A percentile compares a stretch with the other conserved stretches of the same genome.
phyloP scores from a whole-genome alignment of 2,329 filamentous ascomycete species.

The Trematosphaeria pertusa region DNA sequence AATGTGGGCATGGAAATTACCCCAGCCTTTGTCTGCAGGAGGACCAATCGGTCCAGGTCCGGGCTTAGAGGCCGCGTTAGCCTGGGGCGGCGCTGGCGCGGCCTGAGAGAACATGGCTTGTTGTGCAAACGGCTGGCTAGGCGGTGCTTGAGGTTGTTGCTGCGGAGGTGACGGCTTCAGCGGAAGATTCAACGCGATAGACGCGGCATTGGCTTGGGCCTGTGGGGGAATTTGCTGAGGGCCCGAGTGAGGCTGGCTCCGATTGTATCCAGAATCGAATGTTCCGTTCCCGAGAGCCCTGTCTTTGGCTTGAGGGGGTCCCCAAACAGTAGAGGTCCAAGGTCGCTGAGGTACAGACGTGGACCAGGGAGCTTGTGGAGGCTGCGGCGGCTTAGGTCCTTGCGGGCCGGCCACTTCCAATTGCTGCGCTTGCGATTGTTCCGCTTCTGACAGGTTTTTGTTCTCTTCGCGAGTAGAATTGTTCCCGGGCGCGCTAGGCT shows the following conservation, averaged over 20 bases:
- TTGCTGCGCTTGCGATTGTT: slow-evolving; percentile 23
- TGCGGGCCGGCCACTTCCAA: slow-evolving; percentile 23
- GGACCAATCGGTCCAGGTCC: slow-evolving; percentile 40
- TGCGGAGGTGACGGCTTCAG: slow-evolving; percentile 24
- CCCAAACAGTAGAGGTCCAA: slow-evolving; percentile 70
- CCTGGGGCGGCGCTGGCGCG: slow-evolving; percentile 20
- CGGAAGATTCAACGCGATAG: slow-evolving; percentile 31
- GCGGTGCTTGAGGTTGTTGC: slow-evolving; percentile 23
- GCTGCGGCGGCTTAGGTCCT: slow-evolving; percentile 32
- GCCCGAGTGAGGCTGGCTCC: slow-evolving; percentile 52
- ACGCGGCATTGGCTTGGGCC: slow-evolving; percentile 28
- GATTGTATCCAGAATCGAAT: slow-evolving; percentile 70
- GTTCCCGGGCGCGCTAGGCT: slow-evolving; percentile 26
- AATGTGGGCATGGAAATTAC: slow-evolving; percentile 40
- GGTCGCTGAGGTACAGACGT: slow-evolving; percentile 31
- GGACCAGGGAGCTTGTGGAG: slow-evolving; percentile 34
- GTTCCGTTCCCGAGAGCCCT: slow-evolving; percentile 79
- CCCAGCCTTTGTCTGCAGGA: slow-evolving; percentile 39
- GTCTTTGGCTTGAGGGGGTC: slow-evolving; percentile 70
- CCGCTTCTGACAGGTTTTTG: no score
- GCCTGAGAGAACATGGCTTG: slow-evolving; percentile 31
- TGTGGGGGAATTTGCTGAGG: slow-evolving; percentile 36
- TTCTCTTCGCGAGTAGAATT: slow-evolving; percentile 31
- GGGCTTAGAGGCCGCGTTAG: slow-evolving; percentile 17
- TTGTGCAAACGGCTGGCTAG: slow-evolving; percentile 23